Evolutionary conservation across 106 monocot genomes (phyloP).

Genomic region (Dioscorea zingiberensis): DNA sequence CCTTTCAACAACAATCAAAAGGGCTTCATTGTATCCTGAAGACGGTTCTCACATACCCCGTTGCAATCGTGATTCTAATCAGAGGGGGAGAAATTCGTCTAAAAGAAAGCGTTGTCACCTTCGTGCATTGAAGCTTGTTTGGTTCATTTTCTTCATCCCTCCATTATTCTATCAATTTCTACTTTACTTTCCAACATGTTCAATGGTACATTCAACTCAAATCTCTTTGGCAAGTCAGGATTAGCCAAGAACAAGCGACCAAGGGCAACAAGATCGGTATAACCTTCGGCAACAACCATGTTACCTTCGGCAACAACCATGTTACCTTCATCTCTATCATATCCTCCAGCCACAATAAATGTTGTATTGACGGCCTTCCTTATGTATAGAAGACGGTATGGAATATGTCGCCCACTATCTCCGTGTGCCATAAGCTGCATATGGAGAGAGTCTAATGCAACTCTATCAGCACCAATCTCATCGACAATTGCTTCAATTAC

Average conservation of each 20-base stretch:
- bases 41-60: no score
- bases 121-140: no score
- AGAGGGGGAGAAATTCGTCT: no score
- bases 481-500: slow-evolving; percentile 13
- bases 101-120: no score
- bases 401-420: slow-evolving; percentile 5
- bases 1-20: no score
- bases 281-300: slow-evolving; percentile 11
- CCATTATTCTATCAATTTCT: no score
- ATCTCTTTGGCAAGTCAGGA: slow-evolving; percentile 22
- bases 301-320: slow-evolving; percentile 22
- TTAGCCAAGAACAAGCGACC: slow-evolving; percentile 33
- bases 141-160: no score
- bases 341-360: slow-evolving; percentile 29
- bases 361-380: slow-evolving; percentile 22
- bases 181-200: no score
- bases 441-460: slow-evolving; percentile 28
- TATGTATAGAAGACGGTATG: slow-evolving; percentile 10
- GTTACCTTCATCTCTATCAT: slow-evolving; percentile 35
- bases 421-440: slow-evolving; percentile 17
- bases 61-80: no score
- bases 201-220: slow-evolving; percentile 15
- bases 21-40: no score
- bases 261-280: slow-evolving; percentile 25
- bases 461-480: slow-evolving; percentile 20